These are phyloP conservation scores for Backusella luteola DNA, from an alignment of 192 early-diverging fungal genomes.

Conservation along the genomic window DNA sequence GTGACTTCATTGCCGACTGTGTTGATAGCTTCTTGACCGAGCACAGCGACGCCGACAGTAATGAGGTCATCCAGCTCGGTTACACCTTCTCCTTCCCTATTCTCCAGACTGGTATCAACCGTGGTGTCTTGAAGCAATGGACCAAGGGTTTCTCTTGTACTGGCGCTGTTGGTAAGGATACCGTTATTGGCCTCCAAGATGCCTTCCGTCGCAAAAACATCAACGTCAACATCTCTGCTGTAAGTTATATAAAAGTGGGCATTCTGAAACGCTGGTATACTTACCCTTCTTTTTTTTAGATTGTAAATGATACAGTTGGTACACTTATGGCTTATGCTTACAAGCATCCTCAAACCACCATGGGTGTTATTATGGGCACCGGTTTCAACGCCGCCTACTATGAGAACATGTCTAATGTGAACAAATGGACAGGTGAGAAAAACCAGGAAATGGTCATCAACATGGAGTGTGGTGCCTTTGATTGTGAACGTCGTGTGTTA, in stretches of 20 bases:
- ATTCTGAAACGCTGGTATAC: not conserved
- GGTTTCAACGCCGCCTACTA: slow-evolving; percentile 86
- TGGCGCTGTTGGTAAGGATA: slow-evolving; percentile 71
- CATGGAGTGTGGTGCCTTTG: slow-evolving; percentile 94
- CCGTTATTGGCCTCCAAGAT: slow-evolving; percentile 76
- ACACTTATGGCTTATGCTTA: slow-evolving; percentile 87
- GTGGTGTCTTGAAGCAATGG: slow-evolving; percentile 69
- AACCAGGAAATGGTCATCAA: slow-evolving; percentile 85
- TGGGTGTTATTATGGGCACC: slow-evolving; percentile 93
- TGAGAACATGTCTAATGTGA: slow-evolving; percentile 44
- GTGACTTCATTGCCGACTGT: slow-evolving; percentile 86
- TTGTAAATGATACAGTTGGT: slow-evolving; percentile 97
- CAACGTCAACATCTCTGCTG: slow-evolving; percentile 63
- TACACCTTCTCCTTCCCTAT: slow-evolving; percentile 98
- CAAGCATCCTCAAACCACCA: slow-evolving; percentile 71
- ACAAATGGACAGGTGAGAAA: slow-evolving; percentile 37
- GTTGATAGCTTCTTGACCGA: slow-evolving; percentile 71
- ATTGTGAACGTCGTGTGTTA: slow-evolving; percentile 71
- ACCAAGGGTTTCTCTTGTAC: slow-evolving; percentile 87
- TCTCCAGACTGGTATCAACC: slow-evolving; percentile 72
- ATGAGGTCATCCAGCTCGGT: slow-evolving; percentile 56
- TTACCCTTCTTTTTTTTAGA: slow-evolving; percentile 19
- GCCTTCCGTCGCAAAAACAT: slow-evolving; percentile 73
- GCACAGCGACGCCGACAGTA: slow-evolving; percentile 48
- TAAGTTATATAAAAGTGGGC: slow-evolving; percentile 4